Percentiles rank a stretch among this genome's conserved stretches.
phyloP scores from a whole-genome alignment of 2,329 filamentous ascomycete species.

The Gremmenia infestans region DNA sequence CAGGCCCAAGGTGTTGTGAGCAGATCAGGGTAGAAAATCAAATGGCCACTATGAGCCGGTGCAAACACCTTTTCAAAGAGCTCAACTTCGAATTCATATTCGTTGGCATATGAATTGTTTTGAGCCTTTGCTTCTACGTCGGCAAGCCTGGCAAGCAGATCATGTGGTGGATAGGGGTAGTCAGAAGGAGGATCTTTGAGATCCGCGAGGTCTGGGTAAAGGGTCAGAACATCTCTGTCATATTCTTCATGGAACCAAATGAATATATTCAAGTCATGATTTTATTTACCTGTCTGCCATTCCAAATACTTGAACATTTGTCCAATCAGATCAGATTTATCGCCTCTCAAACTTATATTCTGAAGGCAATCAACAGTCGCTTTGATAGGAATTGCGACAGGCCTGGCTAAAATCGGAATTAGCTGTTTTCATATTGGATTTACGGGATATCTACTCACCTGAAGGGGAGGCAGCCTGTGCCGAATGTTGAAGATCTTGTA shows the following conservation, averaged over 20 bases:
- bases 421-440: background rate
- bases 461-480: background rate
- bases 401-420: background rate
- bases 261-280: background rate
- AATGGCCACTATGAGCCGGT: constrained; percentile 58
- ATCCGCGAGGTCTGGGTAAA: constrained; percentile 3
- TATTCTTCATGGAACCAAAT: background rate
- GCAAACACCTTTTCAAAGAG: constrained; percentile 44
- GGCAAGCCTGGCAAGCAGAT: constrained; percentile 40
- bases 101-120: constrained; percentile 39
- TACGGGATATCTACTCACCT: background rate
- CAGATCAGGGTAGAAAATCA: constrained; percentile 47
- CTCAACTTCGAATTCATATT: constrained; percentile 49
- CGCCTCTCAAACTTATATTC: background rate
- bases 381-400: background rate
- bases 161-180: constrained; percentile 42
- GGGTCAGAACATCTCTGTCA: background rate
- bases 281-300: constrained; percentile 1
- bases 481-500: background rate
- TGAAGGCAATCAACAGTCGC: constrained; percentile 1
- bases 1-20: constrained; percentile 45
- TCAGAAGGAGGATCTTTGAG: constrained; percentile 44
- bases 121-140: constrained; percentile 37
- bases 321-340: background rate
- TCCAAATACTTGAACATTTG: background rate